Evolutionary conservation across 2,329 filamentous ascomycete genomes (phyloP).

Genomic region (Neopestalotiopsis rosae): DNA sequence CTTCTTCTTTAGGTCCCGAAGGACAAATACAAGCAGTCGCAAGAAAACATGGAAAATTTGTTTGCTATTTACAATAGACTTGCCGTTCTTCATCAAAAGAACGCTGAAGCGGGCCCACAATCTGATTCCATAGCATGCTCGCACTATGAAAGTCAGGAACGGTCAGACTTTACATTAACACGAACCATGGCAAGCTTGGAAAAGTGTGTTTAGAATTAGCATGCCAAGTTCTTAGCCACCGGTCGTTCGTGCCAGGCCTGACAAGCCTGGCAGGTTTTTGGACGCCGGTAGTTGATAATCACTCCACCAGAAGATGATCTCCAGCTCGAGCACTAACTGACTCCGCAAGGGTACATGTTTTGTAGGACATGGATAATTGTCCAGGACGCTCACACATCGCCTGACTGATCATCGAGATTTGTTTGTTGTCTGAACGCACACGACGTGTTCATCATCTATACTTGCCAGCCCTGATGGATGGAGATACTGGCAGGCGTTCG

Average conservation of each 20-base stretch:
- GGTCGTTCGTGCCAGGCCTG: background rate
- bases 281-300: background rate
- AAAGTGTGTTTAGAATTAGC: background rate
- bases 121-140: conserved; percentile 17
- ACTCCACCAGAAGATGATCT: background rate
- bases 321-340: background rate
- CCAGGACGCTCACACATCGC: background rate
- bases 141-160: background rate
- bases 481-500: background rate
- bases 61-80: background rate
- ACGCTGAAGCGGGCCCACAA: background rate
- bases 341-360: background rate
- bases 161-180: background rate
- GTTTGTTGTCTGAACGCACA: background rate
- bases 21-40: no score
- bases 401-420: background rate
- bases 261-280: background rate
- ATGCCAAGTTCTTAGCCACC: background rate
- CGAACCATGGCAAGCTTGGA: background rate
- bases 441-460: background rate
- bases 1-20: no score
- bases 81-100: background rate
- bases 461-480: background rate
- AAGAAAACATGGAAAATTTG: no score
- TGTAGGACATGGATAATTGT: background rate